These are phyloP conservation scores for Raphanus raphanistrum DNA, from an alignment of 345 rosid genomes.

Conservation along the genomic window DNA sequence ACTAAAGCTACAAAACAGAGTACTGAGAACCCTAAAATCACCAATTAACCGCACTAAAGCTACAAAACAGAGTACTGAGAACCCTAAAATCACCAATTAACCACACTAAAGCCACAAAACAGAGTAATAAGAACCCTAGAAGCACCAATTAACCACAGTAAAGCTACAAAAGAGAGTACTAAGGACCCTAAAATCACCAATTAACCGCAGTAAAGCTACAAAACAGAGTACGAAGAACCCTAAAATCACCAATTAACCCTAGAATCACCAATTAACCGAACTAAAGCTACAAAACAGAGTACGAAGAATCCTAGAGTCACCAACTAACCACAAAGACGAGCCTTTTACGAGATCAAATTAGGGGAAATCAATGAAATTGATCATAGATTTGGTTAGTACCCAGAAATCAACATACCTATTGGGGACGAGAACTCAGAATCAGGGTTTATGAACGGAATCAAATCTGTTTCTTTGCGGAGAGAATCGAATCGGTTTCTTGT, in stretches of 20 bases:
- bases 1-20: too few species aligned
- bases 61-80: background rate
- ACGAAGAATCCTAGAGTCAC: background rate
- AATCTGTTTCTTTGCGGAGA: background rate
- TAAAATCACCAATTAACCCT: slow-evolving; percentile 1
- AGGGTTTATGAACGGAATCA: background rate
- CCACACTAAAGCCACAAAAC: background rate
- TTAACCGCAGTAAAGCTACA: background rate
- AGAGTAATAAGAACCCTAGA: background rate
- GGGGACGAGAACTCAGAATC: background rate
- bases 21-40: too few species aligned
- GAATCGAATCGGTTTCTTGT: background rate
- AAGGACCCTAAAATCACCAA: background rate
- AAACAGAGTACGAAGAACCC: background rate
- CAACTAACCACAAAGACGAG: background rate
- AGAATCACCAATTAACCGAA: background rate
- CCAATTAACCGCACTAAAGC: background rate
- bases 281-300: background rate
- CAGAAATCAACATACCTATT: slow-evolving; percentile 22
- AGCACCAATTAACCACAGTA: background rate
- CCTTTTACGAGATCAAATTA: background rate
- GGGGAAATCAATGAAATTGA: background rate
- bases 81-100: too few species aligned
- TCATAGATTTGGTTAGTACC: background rate
- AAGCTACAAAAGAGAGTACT: background rate